Base-by-base conservation (phyloP, 352 stramenopile genomes). In the Phytophthora melonis region DNA sequence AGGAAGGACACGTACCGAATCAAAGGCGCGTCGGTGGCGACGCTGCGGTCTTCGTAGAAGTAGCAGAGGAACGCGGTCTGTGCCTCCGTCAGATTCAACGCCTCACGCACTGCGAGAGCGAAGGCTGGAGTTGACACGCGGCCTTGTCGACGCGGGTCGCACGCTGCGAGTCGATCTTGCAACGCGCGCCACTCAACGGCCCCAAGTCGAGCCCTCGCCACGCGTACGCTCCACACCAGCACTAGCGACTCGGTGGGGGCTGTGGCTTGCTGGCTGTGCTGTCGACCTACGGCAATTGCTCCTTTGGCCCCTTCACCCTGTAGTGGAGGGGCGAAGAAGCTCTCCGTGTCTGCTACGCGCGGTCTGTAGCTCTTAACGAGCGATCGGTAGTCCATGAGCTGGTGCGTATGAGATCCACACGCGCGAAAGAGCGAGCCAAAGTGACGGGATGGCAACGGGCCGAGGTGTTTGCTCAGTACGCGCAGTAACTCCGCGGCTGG, bases 1-100 rank as follows among this genome's bases (percentile, higher is more conserved):
- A 94, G 23, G 59, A 93, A 94, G 0, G 85, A 93, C 13, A 74
- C 76, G 67, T 92, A 94, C 23, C 87, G 85, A 36, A 94, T 90
- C 41, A 88, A 75, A 32, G 90, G 77, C 3, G 87, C 64, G 52
- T 93, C 85, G 5, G 77, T 76, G 53, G 84, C 77, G 32, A 91
- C 55, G 45, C 83, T 89, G 49, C 82, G 85, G 70, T 94, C 87
- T 59, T 93, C 87, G 71, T 94, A 94, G 58, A 94, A 94, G 59
- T 90, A 89, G 30, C 82, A 86, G 11, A 94, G 72, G 73, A 94
- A 94, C 3, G 87, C 83, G 1, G 75, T 77, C 65, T 94, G 87
- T 21, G 89, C 84, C 19, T 91, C 85, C 9, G 73, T 86, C n/a
- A 94, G 67, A 16, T 69, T 67, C 53, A 93, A 68, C 1, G 71